A percentile compares a stretch with the other conserved stretches of the same genome.
Evolutionary conservation across 73 alveolate genomes (phyloP).

Genomic region (Tetrahymena malaccensis): DNA sequence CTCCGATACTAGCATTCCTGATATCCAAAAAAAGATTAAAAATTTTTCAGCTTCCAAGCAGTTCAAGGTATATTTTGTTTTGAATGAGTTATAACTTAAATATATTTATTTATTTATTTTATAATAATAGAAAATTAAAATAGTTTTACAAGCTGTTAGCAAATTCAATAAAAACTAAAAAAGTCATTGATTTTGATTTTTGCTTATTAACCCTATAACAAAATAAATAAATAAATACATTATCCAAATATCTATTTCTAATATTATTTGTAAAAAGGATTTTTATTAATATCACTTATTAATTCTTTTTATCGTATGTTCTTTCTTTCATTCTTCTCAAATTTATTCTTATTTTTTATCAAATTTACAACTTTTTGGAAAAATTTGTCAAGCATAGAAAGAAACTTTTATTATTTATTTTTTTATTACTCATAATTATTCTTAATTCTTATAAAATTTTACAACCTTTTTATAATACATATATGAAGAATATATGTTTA

Average conservation of each 20-base stretch:
- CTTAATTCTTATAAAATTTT: no score
- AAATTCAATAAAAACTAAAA: background rate
- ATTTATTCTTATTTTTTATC: background rate
- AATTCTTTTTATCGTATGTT: background rate
- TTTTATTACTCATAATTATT: no score
- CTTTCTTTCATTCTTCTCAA: no score
- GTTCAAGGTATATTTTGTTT: slow-evolving; percentile 1
- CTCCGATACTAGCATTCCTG: slow-evolving; percentile 76
- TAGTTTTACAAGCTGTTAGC: background rate
- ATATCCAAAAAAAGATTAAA: slow-evolving; percentile 57
- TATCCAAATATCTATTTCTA: background rate
- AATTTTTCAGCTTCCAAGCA: slow-evolving; percentile 49
- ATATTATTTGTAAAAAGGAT: background rate
- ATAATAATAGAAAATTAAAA: background rate
- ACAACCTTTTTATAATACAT: no score
- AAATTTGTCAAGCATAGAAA: no score
- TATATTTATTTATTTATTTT: background rate
- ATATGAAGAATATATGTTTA: no score
- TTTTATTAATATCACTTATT: no score
- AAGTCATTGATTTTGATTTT: background rate
- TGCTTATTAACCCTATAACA: no score
- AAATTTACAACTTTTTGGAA: no score
- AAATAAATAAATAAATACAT: no score
- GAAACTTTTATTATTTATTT: no score
- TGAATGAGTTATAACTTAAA: background rate